These are phyloP conservation scores for Collybiopsis confluens DNA, from an alignment of 768 basidiomycete species.

Conservation along the genomic window DNA sequence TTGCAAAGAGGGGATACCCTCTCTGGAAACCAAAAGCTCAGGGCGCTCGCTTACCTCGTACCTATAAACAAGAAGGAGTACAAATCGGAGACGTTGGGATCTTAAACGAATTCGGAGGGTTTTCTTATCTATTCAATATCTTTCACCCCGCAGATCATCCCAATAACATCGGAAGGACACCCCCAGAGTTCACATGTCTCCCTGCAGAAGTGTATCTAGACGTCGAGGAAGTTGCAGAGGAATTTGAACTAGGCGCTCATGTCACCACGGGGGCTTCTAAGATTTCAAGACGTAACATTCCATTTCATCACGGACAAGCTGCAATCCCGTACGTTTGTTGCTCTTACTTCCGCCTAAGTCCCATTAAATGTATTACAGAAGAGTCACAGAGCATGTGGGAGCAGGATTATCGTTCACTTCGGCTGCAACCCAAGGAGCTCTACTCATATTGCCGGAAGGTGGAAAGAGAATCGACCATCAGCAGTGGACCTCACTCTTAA, in stretches of 20 bases:
- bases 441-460: neutral
- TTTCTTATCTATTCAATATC: conserved; percentile 26
- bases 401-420: no score
- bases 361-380: neutral
- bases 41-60: conserved; percentile 7
- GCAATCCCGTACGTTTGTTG: neutral
- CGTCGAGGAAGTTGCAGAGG: neutral
- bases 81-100: conserved; percentile 28
- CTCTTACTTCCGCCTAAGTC: no score
- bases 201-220: conserved; percentile 1
- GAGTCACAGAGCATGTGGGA: neutral
- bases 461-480: neutral
- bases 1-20: conserved; percentile 20
- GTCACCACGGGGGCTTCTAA: neutral
- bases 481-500: neutral
- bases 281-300: no score
- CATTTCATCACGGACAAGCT: no score
- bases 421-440: neutral
- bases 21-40: conserved; percentile 21
- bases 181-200: conserved; percentile 16
- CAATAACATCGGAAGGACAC: conserved; percentile 20
- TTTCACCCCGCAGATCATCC: conserved; percentile 16
- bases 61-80: conserved; percentile 16
- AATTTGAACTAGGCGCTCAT: neutral
- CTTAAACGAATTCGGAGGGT: conserved; percentile 21